phyloP scores from a whole-genome alignment of 495 filamentous ascomycete genomes.

The Penicillium alfredii region DNA sequence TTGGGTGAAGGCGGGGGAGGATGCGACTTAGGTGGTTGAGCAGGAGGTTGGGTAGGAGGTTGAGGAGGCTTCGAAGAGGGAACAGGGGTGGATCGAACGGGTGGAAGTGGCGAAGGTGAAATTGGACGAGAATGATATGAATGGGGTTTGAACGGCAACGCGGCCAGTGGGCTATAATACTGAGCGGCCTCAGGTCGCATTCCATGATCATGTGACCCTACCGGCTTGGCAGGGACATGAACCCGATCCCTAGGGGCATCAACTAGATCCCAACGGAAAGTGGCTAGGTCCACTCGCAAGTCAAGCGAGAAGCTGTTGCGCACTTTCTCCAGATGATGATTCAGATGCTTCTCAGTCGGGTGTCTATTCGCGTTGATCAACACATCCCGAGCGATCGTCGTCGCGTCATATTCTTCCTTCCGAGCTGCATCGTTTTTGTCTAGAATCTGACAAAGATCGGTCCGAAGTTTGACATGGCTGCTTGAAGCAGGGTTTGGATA shows the following conservation, averaged over 20 bases:
- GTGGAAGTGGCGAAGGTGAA: constrained; percentile 4
- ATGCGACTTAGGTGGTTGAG: too few species aligned
- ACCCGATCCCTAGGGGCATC: constrained; percentile 30
- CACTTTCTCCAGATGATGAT: constrained; percentile 52
- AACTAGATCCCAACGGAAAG: constrained; percentile 62
- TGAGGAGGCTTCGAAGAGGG: too few species aligned
- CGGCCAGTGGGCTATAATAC: constrained; percentile 1
- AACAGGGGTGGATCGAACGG: not conserved
- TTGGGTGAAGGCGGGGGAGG: not conserved
- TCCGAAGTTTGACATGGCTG: constrained; percentile 12
- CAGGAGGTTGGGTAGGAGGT: too few species aligned
- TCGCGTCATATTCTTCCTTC: constrained; percentile 48
- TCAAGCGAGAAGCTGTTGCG: constrained; percentile 39
- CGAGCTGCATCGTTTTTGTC: constrained; percentile 40
- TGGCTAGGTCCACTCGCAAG: constrained; percentile 48
- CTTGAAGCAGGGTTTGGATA: not conserved
- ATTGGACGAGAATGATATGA: constrained; percentile 2
- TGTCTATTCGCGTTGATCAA: constrained; percentile 55
- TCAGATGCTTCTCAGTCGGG: constrained; percentile 50
- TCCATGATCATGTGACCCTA: not conserved
- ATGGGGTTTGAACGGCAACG: constrained; percentile 4
- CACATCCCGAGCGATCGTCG: constrained; percentile 62
- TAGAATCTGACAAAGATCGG: constrained; percentile 37
- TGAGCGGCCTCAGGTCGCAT: too few species aligned
- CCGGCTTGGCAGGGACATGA: not conserved